Percentiles rank a stretch among this genome's conserved stretches.
phyloP scores from a whole-genome alignment of 345 rosid genomes.

The Eucalyptus fibrosa region DNA sequence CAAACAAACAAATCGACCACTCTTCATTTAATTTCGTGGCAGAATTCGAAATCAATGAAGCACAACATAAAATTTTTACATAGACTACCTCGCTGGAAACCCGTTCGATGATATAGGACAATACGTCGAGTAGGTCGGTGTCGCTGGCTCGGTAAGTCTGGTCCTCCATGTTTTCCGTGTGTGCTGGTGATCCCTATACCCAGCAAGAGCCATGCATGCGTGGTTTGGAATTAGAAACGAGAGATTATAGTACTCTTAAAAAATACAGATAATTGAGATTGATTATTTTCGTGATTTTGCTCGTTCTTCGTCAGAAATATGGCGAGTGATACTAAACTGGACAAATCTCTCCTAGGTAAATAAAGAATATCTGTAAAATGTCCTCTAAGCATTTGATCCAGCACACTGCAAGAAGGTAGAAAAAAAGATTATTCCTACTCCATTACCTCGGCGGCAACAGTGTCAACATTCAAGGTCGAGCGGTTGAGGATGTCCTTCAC shows the following conservation, averaged over 20 bases:
- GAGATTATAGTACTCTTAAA: not conserved
- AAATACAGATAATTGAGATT: not conserved
- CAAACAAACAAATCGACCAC: not conserved
- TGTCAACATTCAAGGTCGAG: not conserved
- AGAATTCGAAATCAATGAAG: not conserved
- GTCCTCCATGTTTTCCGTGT: conserved; percentile 14
- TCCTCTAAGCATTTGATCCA: not conserved
- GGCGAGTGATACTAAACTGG: not conserved
- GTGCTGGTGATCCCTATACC: not conserved
- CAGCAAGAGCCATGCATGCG: not conserved
- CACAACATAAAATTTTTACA: not conserved
- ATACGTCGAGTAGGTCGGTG: conserved; percentile 14
- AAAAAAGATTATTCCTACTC: not conserved
- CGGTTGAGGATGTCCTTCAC: conserved; percentile 59
- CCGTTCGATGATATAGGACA: conserved; percentile 47
- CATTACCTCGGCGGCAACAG: not conserved
- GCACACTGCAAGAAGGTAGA: not conserved
- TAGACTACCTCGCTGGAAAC: conserved; percentile 44
- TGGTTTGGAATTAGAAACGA: not conserved
- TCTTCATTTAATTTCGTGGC: not conserved
- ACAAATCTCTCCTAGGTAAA: not conserved
- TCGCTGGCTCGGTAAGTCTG: conserved; percentile 5
- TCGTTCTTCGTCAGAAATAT: not conserved
- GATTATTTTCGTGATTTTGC: not conserved
- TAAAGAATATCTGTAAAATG: not conserved